Percentiles rank a stretch among this genome's conserved stretches.
These are phyloP conservation scores for Hirschioporus abietinus DNA, from an alignment of 768 basidiomycete species.

Conservation along the genomic window DNA sequence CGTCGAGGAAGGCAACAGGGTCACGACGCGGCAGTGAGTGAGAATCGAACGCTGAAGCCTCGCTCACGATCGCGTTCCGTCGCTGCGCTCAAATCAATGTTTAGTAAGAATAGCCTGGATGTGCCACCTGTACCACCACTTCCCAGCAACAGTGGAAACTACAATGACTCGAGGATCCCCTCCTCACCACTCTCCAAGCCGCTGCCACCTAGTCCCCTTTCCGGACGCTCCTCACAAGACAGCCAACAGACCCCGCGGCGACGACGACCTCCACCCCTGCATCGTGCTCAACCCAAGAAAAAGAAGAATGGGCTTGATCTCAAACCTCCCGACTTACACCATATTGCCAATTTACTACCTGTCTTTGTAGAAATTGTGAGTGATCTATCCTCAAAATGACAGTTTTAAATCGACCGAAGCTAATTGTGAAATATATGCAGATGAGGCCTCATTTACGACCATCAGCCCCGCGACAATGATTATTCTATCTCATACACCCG, in stretches of 20 bases:
- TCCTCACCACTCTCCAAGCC: neutral
- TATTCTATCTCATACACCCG: neutral
- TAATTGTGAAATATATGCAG: neutral
- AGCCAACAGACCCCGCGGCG: slow-evolving; percentile 7
- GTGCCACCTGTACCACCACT: neutral
- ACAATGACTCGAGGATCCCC: neutral
- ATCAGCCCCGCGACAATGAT: neutral
- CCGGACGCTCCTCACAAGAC: slow-evolving; percentile 5
- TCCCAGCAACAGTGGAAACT: slow-evolving; percentile 1
- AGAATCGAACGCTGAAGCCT: slow-evolving; percentile 5
- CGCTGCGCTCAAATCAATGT: neutral
- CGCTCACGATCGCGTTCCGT: slow-evolving; percentile 5
- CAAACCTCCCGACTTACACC: slow-evolving; percentile 69
- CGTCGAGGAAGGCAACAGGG: neutral
- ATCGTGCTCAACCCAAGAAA: slow-evolving; percentile 12
- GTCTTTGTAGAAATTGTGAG: slow-evolving; percentile 90
- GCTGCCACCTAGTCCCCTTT: neutral
- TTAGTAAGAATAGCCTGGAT: slow-evolving; percentile 2
- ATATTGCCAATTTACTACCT: slow-evolving; percentile 80
- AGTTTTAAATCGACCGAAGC: neutral
- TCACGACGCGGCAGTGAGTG: neutral
- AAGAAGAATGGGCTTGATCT: slow-evolving; percentile 43
- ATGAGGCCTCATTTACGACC: neutral
- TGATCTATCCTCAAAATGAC: slow-evolving; percentile 4
- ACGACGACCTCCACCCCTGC: slow-evolving; percentile 10